These are phyloP conservation scores for Beauveria scarabaeidicola DNA, from an alignment of 2,329 filamentous ascomycete species.

Conservation along the genomic window DNA sequence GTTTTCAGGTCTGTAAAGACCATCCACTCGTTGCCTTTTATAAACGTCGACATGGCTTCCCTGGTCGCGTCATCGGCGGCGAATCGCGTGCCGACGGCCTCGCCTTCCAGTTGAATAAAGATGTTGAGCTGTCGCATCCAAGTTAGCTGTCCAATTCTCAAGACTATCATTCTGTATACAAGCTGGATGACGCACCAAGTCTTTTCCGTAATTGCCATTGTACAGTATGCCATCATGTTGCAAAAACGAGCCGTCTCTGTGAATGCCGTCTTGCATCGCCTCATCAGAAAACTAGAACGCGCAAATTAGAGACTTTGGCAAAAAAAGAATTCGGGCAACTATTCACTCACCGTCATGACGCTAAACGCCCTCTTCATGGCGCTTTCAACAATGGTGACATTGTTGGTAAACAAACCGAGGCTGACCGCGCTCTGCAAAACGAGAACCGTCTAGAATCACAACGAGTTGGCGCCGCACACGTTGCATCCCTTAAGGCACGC, in stretches of 20 bases:
- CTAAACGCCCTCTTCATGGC: conserved; percentile 14
- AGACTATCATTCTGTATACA: too few species aligned
- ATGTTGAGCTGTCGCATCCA: conserved; percentile 14
- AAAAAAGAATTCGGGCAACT: too few species aligned
- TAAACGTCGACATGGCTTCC: conserved; percentile 15
- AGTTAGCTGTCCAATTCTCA: background rate
- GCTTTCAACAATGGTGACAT: conserved; percentile 16
- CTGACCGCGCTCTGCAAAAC: conserved; percentile 19
- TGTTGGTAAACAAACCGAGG: conserved; percentile 16
- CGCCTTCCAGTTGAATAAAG: conserved; percentile 17
- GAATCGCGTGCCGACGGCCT: conserved; percentile 18
- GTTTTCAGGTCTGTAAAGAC: conserved; percentile 16
- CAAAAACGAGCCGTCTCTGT: conserved; percentile 18
- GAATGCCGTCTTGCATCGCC: conserved; percentile 16
- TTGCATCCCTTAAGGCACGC: rapidly evolving
- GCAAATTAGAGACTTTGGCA: background rate
- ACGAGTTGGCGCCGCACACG: too few species aligned
- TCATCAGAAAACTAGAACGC: conserved; percentile 13
- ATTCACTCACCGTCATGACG: conserved; percentile 14
- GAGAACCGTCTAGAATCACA: conserved; percentile 13
- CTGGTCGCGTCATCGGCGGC: conserved; percentile 13
- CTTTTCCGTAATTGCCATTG: conserved; percentile 20
- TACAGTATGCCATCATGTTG: conserved; percentile 18
- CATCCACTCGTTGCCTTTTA: conserved; percentile 18
- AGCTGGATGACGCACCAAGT: conserved; percentile 12